Evolutionary conservation across 2,329 filamentous ascomycete genomes (phyloP), one percentile per base, ranked within the genome.

Genomic region (Colletotrichum brevisporum): DNA sequence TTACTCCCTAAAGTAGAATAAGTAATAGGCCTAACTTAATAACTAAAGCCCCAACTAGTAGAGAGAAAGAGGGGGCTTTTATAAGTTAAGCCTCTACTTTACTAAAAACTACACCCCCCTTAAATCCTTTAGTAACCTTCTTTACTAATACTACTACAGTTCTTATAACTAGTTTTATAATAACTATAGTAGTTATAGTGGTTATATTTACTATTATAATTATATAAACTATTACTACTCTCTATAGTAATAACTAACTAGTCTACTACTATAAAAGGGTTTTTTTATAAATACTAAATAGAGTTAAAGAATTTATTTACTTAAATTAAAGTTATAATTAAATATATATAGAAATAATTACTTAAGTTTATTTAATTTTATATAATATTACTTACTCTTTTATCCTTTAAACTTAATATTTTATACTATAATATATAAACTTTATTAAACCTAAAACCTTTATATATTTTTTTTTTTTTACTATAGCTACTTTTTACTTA

Each of bases 121-220:
- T 9, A 13, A 43, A 59, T 48, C 56, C 12, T 6, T 16, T 48
- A 16, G 56, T 27, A 5, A 31, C 41, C 8, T 48, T 59, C 15
- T 59, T 48, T 24, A 51, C 24, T 45, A 59, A 18, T 39, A 59
- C 56, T 31, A 24, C 39, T 3, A n/a, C 41, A 16, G 27, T 59
- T 39, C 24, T 51, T 59, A n/a, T n/a, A n/a, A n/a, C n/a, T n/a
- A n/a, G n/a, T n/a, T n/a, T n/a, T n/a, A n/a, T n/a, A n/a, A n/a
- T n/a, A n/a, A n/a, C 56, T 16, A 16, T 18, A 9, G 56, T 16
- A 9, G 41, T 56, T 56, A 56, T 24, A 31, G 56, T 24, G 4
- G 21, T 48, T 6, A 43, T 59, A n/a, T 59, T 36, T 4, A 59
- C 56, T 16, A 6, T 59, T 5, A 59, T 43, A 13, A 16, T 59